phyloP scores from a whole-genome alignment of 1,284 basidiomycete genomes.

The Porogramme epimiltina region DNA sequence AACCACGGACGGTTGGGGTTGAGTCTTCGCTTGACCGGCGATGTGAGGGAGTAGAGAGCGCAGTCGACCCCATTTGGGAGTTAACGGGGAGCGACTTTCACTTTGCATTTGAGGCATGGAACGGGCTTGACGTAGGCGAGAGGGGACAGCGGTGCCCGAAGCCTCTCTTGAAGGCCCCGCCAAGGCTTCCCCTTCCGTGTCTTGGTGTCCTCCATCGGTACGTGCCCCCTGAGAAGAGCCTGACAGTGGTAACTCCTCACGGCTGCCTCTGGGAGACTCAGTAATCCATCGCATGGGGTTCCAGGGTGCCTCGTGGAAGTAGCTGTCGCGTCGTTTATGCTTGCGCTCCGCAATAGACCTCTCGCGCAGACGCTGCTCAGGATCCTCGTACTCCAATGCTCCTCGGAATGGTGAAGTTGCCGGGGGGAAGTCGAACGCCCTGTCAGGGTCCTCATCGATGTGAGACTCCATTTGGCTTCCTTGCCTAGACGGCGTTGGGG shows the following conservation, averaged over 20 bases:
- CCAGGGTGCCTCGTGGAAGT: conserved; percentile 48
- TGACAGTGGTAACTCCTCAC: conserved; percentile 36
- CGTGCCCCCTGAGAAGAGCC: conserved; percentile 4
- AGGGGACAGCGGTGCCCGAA: conserved; percentile 8
- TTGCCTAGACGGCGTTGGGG: conserved; percentile 20
- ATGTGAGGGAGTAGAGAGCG: conserved; percentile 67
- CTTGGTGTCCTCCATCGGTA: conserved; percentile 6
- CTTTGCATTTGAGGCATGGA: conserved; percentile 47
- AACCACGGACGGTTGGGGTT: conserved; percentile 45
- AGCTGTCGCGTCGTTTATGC: conserved; percentile 55
- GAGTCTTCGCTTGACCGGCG: conserved; percentile 36
- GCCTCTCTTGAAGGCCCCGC: conserved; percentile 7
- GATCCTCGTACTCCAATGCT: conserved; percentile 51
- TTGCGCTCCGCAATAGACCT: conserved; percentile 49
- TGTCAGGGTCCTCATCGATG: conserved; percentile 32
- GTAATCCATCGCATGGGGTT: conserved; percentile 59
- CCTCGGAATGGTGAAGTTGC: conserved; percentile 56
- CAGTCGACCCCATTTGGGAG: conserved; percentile 57
- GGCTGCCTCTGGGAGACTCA: conserved; percentile 42
- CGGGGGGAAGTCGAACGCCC: conserved; percentile 32
- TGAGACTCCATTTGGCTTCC: conserved; percentile 11
- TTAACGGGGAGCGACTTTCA: conserved; percentile 4
- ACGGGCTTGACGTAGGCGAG: conserved; percentile 35
- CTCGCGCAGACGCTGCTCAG: conserved; percentile 41
- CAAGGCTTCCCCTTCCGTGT: conserved; percentile 5